Percentiles rank a stretch among this genome's conserved stretches.
phyloP scores from a whole-genome alignment of 2,329 filamentous ascomycete species.

The Diaporthe velutina region DNA sequence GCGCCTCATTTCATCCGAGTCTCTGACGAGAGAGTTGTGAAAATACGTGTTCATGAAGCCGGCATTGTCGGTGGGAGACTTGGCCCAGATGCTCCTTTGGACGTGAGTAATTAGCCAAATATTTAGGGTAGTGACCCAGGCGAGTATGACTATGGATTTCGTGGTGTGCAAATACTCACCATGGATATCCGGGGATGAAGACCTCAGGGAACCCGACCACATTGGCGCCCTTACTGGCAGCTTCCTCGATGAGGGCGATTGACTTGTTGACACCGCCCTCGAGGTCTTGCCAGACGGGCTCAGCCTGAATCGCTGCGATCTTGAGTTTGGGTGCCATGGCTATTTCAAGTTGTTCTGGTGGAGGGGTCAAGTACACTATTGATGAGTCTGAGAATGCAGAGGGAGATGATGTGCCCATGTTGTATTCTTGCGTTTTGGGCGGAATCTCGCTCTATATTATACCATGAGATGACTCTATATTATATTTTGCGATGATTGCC shows the following conservation, averaged over 20 bases:
- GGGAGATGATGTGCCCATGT: neutral
- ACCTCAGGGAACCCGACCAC: constrained; percentile 59
- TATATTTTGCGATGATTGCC: too few relatives aligned
- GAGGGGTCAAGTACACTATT: neutral
- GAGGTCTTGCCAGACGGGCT: constrained; percentile 31
- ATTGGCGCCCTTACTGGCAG: constrained; percentile 48
- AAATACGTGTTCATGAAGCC: constrained; percentile 59
- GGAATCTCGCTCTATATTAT: neutral
- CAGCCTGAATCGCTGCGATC: constrained; percentile 30
- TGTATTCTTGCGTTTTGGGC: neutral
- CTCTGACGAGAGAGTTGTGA: constrained; percentile 55
- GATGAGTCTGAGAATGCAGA: neutral
- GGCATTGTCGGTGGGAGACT: constrained; percentile 48
- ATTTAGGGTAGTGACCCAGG: neutral
- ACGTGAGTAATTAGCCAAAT: constrained; percentile 13
- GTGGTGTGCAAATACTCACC: constrained; percentile 48
- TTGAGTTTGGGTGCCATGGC: constrained; percentile 18
- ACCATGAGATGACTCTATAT: too few relatives aligned
- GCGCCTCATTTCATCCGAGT: constrained; percentile 56
- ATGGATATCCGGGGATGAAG: constrained; percentile 61
- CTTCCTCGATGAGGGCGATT: constrained; percentile 50
- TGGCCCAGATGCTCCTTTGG: constrained; percentile 47
- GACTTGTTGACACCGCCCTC: constrained; percentile 44
- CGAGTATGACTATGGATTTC: neutral
- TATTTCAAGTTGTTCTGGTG: neutral